phyloP scores from a whole-genome alignment of 305 asterid genomes.

The Solanum chacoense region DNA sequence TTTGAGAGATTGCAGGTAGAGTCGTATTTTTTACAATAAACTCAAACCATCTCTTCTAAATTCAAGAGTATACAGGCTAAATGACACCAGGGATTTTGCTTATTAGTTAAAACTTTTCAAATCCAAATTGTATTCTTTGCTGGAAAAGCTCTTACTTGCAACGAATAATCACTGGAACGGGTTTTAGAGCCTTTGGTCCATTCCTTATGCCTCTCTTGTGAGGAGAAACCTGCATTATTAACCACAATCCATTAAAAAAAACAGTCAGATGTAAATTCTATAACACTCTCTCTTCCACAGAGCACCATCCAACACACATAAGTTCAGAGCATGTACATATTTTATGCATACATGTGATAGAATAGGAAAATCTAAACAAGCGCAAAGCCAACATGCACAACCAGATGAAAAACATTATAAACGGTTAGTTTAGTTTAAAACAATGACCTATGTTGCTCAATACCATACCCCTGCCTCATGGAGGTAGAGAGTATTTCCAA shows the following conservation, averaged over 20 bases:
- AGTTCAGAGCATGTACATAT: neutral
- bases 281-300: neutral
- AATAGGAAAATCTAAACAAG: neutral
- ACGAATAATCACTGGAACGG: slow-evolving; percentile 72
- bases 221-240: slow-evolving; percentile 45
- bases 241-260: neutral
- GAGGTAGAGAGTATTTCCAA: neutral
- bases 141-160: slow-evolving; percentile 56
- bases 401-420: neutral
- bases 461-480: neutral
- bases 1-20: neutral
- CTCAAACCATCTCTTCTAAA: neutral
- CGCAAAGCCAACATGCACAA: neutral
- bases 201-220: slow-evolving; percentile 81
- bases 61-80: neutral
- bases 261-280: neutral
- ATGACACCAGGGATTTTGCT: neutral
- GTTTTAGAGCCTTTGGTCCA: slow-evolving; percentile 91
- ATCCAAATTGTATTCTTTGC: neutral
- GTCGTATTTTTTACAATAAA: neutral
- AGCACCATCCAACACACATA: neutral
- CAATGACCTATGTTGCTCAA: neutral
- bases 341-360: neutral
- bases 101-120: neutral
- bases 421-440: neutral